Evolutionary conservation across 148 eudicot genomes (phyloP).

Genomic region (Mesembryanthemum crystallinum): DNA sequence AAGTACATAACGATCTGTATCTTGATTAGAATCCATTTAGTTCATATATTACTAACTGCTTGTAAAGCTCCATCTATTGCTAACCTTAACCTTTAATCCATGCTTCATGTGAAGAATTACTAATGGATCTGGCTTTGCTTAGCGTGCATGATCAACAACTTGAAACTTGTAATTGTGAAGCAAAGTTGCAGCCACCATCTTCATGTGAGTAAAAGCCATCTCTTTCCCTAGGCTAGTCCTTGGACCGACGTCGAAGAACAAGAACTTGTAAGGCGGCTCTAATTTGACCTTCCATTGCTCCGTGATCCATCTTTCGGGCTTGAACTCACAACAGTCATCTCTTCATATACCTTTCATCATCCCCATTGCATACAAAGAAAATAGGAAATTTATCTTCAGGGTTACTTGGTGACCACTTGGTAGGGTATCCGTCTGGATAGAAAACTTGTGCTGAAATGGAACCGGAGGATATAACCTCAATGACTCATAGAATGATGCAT

Average conservation of each 20-base stretch:
- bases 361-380: constrained; percentile 40
- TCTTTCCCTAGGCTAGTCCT: constrained; percentile 45
- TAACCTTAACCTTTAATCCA: constrained; percentile 53
- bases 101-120: constrained; percentile 56
- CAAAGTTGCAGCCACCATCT: constrained; percentile 44
- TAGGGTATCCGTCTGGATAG: constrained; percentile 31
- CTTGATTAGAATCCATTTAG: too few species aligned
- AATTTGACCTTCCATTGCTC: constrained; percentile 33
- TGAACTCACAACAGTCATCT: constrained; percentile 34
- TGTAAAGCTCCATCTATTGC: constrained; percentile 38
- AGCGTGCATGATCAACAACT: constrained; percentile 27
- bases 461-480: constrained; percentile 44
- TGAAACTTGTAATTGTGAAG: constrained; percentile 42
- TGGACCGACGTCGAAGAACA: constrained; percentile 40
- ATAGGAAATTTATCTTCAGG: constrained; percentile 31
- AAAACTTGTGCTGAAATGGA: constrained; percentile 39
- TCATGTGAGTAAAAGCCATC: constrained; percentile 46
- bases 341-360: constrained; percentile 39
- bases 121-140: constrained; percentile 45
- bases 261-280: constrained; percentile 42
- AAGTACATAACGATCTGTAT: too few species aligned
- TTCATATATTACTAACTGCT: too few species aligned
- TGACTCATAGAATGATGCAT: constrained; percentile 37
- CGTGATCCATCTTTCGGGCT: constrained; percentile 45
- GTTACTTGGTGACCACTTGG: constrained; percentile 42